Evolutionary conservation across 2,329 filamentous ascomycete species (phyloP).

Genomic region (Venturia oleaginea): DNA sequence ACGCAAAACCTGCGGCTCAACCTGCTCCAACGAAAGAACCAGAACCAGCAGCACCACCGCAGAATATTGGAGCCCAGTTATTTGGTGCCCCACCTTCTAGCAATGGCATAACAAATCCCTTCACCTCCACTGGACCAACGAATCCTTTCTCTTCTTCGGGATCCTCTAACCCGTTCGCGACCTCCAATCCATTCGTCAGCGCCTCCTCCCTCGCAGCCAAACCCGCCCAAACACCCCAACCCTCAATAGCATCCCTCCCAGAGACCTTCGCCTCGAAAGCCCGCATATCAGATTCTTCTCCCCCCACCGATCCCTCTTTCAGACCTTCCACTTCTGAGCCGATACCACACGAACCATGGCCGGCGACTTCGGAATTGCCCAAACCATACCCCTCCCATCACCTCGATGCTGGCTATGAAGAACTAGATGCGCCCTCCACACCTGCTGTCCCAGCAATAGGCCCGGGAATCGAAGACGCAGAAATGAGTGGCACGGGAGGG

Average conservation of each 20-base stretch:
- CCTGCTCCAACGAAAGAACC: slow-evolving; percentile 13
- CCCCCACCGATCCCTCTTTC: slow-evolving; percentile 21
- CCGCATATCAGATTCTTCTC: slow-evolving; percentile 37
- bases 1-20: slow-evolving; percentile 20
- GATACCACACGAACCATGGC: slow-evolving; percentile 63
- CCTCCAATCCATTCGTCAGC: slow-evolving; percentile 50
- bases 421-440: slow-evolving; percentile 52
- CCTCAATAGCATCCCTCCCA: slow-evolving; percentile 47
- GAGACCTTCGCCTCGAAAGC: slow-evolving; percentile 68
- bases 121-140: slow-evolving; percentile 47
- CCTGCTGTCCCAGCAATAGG: slow-evolving; percentile 41
- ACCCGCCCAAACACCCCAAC: slow-evolving; percentile 17
- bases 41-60: slow-evolving; percentile 14
- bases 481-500: slow-evolving; percentile 22
- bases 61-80: slow-evolving; percentile 8
- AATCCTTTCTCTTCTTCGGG: slow-evolving; percentile 15
- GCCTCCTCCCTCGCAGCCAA: slow-evolving; percentile 32
- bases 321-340: slow-evolving; percentile 22
- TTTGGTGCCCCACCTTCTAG: slow-evolving; percentile 10
- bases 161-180: slow-evolving; percentile 23
- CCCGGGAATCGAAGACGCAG: slow-evolving; percentile 29
- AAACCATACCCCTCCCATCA: slow-evolving; percentile 66
- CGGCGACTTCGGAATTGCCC: slow-evolving; percentile 54
- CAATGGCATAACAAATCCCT: slow-evolving; percentile 42
- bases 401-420: slow-evolving; percentile 86